Evolutionary conservation across 2,329 filamentous ascomycete species (phyloP), one percentile per base, ranked within the genome.

Genomic region (Nemania abortiva): DNA sequence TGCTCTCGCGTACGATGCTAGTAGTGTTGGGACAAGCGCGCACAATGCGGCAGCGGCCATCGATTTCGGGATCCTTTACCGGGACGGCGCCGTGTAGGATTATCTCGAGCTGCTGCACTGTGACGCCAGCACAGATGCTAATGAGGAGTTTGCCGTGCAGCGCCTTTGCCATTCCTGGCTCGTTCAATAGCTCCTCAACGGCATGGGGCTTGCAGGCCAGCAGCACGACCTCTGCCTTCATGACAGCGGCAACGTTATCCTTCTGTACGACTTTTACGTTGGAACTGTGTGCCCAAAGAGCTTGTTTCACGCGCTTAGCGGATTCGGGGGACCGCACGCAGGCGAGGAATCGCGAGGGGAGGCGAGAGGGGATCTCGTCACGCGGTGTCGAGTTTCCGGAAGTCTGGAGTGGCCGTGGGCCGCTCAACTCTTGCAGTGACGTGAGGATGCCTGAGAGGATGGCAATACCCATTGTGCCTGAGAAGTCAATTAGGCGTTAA

Each of bases 11-110:
- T 66, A 97, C 91, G 57, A 92, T 86, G 29, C 90, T 90, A 11
- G 93, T 93, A 0, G 92, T 95, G 83, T 97, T 97, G 74, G 93
- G 93, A 88, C 97, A 94, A 63, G 91, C 93, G 37, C 93, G 87
- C 4, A 97, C 90, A 53, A 96, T 86, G 50, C 87, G 84, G 80
- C 88, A 92, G 47, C 84, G 82, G 31, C 84, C 83, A 64, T 84
- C 83, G 64, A 81, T 78, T 5, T 82, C 81, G 18, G 82, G 79
- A 73, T 82, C 81, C 70, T 84, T 80, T n/a, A 81, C 80, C 45
- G 85, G 83, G 22, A 85, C 81, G 10, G 83, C 82, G 29, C 86
- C 85, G 75, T 92, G 90, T 13, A 95, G 81, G 37, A 88, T 86
- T 18, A 82, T 81, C 76, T 91, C 87, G 71, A 97, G 89, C 75